A percentile compares a stretch with the other conserved stretches of the same genome.
phyloP scores from a whole-genome alignment of 1,284 basidiomycete species.

The Heliocybe sulcata region DNA sequence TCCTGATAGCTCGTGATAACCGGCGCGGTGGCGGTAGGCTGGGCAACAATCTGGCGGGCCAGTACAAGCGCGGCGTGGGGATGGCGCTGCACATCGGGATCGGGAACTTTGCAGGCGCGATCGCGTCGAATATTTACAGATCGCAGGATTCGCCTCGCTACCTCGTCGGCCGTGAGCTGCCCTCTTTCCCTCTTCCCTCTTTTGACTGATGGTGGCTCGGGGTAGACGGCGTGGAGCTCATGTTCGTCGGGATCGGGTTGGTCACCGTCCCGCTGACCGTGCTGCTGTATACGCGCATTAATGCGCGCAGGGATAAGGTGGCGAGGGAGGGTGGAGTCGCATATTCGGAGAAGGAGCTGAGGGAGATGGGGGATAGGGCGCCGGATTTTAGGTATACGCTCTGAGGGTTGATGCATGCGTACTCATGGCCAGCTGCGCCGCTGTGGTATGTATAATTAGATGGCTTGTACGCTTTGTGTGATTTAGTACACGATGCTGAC shows the following conservation, averaged over 20 bases:
- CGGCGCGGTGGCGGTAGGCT: constrained; percentile 26
- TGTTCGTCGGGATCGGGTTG: constrained; percentile 61
- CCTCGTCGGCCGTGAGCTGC: constrained; percentile 46
- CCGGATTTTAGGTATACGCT: constrained; percentile 59
- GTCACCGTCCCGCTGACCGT: constrained; percentile 42
- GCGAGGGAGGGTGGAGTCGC: constrained; percentile 20
- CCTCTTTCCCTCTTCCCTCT: constrained; percentile 1
- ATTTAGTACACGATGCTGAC: no score
- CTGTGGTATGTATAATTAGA: no score
- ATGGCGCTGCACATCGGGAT: constrained; percentile 59
- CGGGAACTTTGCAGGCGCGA: constrained; percentile 42
- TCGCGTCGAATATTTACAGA: constrained; percentile 56
- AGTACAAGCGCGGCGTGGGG: constrained; percentile 59
- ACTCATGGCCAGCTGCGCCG: no score
- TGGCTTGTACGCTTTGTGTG: no score
- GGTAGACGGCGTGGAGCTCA: constrained; percentile 57
- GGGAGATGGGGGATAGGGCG: constrained; percentile 52
- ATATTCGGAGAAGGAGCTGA: constrained; percentile 32
- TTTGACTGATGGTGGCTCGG: background rate
- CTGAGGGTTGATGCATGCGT: constrained; percentile 16
- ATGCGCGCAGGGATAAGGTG: constrained; percentile 33
- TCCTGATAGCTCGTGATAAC: background rate
- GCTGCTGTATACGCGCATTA: constrained; percentile 46
- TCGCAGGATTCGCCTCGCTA: constrained; percentile 52
- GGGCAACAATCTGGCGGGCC: constrained; percentile 53